Percentiles rank a stretch among this genome's conserved stretches.
Evolutionary conservation across 2,329 filamentous ascomycete genomes (phyloP).

Genomic region (Sclerotinia sclerotiorum): DNA sequence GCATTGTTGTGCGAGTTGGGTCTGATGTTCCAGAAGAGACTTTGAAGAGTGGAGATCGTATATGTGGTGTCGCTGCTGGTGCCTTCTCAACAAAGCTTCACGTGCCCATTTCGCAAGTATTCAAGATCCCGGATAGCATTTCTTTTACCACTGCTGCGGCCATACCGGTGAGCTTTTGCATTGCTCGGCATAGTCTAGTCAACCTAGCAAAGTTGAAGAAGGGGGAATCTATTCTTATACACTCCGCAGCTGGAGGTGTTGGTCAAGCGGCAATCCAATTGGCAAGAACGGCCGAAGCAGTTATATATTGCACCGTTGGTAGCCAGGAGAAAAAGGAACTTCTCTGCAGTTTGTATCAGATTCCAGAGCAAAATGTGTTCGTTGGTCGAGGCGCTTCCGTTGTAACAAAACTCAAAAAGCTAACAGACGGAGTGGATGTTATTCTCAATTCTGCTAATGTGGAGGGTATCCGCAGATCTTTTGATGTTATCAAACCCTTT

Average conservation of each 20-base stretch:
- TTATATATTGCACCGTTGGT: constrained; percentile 18
- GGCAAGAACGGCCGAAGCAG: not conserved
- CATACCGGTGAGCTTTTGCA: constrained; percentile 28
- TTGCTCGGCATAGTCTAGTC: constrained; percentile 26
- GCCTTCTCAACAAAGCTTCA: not conserved
- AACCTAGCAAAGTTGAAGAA: constrained; percentile 24
- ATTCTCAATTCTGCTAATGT: too few relatives aligned
- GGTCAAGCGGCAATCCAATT: constrained; percentile 40
- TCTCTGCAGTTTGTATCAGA: not conserved
- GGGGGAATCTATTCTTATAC: constrained; percentile 38
- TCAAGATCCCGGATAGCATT: constrained; percentile 25
- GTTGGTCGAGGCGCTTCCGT: too few relatives aligned
- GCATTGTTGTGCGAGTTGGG: constrained; percentile 40
- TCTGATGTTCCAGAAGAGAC: constrained; percentile 26
- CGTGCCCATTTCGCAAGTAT: too few relatives aligned
- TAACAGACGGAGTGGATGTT: too few relatives aligned
- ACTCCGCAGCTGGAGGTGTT: constrained; percentile 38
- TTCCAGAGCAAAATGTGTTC: too few relatives aligned
- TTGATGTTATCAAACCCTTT: too few relatives aligned
- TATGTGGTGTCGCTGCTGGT: constrained; percentile 24
- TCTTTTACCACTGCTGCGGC: constrained; percentile 31
- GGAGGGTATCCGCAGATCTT: too few relatives aligned
- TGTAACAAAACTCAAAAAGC: too few relatives aligned
- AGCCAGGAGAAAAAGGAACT: constrained; percentile 9
- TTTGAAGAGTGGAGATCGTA: constrained; percentile 39